phyloP scores from a whole-genome alignment of 2,329 filamentous ascomycete genomes.

The Harringtonia aguacate region DNA sequence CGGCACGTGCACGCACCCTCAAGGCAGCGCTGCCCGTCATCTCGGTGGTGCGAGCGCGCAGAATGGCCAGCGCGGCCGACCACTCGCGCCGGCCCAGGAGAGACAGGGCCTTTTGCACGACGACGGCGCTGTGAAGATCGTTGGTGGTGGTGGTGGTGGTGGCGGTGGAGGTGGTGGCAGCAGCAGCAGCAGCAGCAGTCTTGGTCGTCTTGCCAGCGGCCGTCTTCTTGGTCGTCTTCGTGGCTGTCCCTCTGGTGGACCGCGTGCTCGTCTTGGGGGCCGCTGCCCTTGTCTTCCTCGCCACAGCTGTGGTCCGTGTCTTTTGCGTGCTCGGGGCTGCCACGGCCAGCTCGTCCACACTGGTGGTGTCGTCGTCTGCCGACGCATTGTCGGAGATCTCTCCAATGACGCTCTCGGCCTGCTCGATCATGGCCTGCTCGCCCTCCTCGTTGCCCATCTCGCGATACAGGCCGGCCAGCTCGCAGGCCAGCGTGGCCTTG shows the following conservation, averaged over 20 bases:
- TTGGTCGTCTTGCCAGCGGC: conserved; percentile 12
- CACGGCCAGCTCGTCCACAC: background rate
- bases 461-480: conserved; percentile 46
- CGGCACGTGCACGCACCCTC: conserved; percentile 11
- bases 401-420: conserved; percentile 31
- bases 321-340: conserved; percentile 13
- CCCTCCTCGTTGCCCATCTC: conserved; percentile 33
- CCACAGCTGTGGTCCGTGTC: conserved; percentile 13
- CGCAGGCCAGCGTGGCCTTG: conserved; percentile 38
- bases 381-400: background rate
- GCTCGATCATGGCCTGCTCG: conserved; percentile 31
- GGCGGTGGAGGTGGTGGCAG: too few species aligned
- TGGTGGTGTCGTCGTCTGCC: too few species aligned
- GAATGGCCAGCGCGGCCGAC: conserved; percentile 42
- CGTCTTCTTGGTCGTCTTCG: conserved; percentile 13
- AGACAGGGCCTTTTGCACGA: conserved; percentile 32
- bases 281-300: background rate
- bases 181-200: background rate
- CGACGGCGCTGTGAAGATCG: conserved; percentile 26
- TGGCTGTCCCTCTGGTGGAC: conserved; percentile 5
- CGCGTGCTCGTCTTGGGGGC: background rate
- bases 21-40: conserved; percentile 15
- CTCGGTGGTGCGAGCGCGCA: conserved; percentile 26
- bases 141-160: too few species aligned
- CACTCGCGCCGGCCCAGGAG: conserved; percentile 43